Percentiles rank a stretch among this genome's conserved stretches.
phyloP scores from a whole-genome alignment of 306 rosid genomes.

The Rosa chinensis region DNA sequence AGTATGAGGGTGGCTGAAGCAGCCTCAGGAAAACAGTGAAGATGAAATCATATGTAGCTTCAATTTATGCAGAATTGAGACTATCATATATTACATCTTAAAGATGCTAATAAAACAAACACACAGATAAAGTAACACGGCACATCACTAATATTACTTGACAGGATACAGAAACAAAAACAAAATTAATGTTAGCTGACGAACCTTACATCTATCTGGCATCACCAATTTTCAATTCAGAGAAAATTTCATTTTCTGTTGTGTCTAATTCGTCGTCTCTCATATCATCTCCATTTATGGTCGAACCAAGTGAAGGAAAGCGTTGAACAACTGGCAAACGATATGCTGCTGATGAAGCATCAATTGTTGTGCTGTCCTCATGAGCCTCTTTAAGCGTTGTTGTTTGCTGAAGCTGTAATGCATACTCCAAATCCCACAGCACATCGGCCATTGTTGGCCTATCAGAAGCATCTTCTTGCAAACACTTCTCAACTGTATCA shows the following conservation, averaged over 20 bases:
- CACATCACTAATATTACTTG: not conserved
- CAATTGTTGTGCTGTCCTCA: conserved; percentile 36
- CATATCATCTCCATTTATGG: conserved; percentile 16
- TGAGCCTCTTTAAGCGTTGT: conserved; percentile 34
- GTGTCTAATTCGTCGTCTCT: conserved; percentile 5
- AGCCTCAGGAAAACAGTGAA: not conserved
- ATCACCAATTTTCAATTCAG: conserved; percentile 31
- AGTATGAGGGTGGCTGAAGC: not conserved
- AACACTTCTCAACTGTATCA: conserved; percentile 44
- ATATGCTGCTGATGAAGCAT: conserved; percentile 26
- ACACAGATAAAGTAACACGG: not conserved
- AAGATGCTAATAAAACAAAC: not conserved
- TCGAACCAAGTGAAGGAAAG: conserved; percentile 31
- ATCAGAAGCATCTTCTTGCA: conserved; percentile 37
- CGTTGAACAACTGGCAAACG: conserved; percentile 15
- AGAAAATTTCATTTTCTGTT: conserved; percentile 30
- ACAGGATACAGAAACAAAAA: not conserved
- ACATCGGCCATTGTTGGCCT: conserved; percentile 56
- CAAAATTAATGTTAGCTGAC: not conserved
- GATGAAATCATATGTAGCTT: not conserved
- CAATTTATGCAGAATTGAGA: not conserved
- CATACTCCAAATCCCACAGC: conserved; percentile 57
- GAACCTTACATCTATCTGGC: conserved; percentile 17
- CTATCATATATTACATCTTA: not conserved
- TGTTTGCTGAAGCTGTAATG: conserved; percentile 51